Base-by-base conservation (phyloP, 2,329 filamentous ascomycete genomes). In the Dactylellina leptospora region DNA sequence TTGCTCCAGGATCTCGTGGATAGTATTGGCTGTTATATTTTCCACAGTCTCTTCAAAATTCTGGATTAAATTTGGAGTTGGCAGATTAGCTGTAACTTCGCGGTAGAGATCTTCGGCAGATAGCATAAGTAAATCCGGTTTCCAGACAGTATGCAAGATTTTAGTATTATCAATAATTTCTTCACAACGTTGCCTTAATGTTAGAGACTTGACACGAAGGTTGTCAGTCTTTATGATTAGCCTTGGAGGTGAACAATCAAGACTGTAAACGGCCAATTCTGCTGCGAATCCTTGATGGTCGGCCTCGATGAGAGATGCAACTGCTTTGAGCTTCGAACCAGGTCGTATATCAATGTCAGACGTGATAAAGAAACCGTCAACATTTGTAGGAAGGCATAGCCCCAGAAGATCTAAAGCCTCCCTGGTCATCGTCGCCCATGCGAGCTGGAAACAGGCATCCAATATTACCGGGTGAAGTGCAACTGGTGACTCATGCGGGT, bases 401-500 rank as follows among this genome's bases (percentile, higher is more conserved):
- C 47, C 22, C 20, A 51, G 23, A 4, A n/a, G 3, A 16, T 51
- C 23, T 28, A 28, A n/a, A 16, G 6, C 47, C n/a, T 25, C 11
- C 6, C 20, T 28, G 6, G 47, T 28, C 36, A 79, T 77, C 11
- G 79, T 75, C 0, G 75, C 76, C 13, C 83, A 78, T 58, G 83
- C 77, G 4, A 80, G 76, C 48, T 81, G 80, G 4, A 81, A 71
- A 22, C 63, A 74, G 9, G 76, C 76, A 66, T 85, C 84, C 2
- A 84, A 74, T 50, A 83, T 80, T 0, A 81, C 78, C 0, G 84
- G 81, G 30, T 84, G 83, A 4, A 84, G 76, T 55, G 82, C 79
- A 20, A 82, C 80, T 0, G 79, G 69, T 1, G 81, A 79, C 74
- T 86, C 82, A 48, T 81, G 79, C 0, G 77, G 74, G 70, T 80